Conservation (phyloP, 2,329 filamentous ascomycete genomes). For the Alternaria burnsii region DNA sequence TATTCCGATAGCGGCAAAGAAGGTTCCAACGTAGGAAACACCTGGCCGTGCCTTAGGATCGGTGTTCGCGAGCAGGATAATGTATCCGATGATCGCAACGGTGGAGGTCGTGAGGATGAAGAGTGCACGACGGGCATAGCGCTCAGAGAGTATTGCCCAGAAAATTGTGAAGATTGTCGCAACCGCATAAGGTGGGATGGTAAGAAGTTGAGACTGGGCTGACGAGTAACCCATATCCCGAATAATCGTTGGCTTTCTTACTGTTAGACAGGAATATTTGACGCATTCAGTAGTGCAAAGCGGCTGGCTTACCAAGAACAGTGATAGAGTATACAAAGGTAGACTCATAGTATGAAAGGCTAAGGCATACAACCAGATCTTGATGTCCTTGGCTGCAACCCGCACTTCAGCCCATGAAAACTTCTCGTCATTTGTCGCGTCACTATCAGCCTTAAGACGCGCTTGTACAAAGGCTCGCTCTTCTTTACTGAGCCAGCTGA, state of each 20-base stretch:
- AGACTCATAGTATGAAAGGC: conserved; percentile 77
- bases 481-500: conserved; percentile 63
- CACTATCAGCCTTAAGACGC: conserved; percentile 72
- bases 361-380: conserved; percentile 68
- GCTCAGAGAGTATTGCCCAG: conserved; percentile 47
- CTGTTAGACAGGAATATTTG: not conserved
- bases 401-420: conserved; percentile 74
- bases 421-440: conserved; percentile 72
- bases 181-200: conserved; percentile 56
- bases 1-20: conserved; percentile 51
- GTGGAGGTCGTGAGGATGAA: conserved; percentile 48
- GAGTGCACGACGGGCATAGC: conserved; percentile 39
- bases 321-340: conserved; percentile 49
- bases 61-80: conserved; percentile 49
- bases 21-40: conserved; percentile 49
- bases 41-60: conserved; percentile 44
- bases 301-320: conserved; percentile 48
- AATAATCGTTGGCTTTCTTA: conserved; percentile 62
- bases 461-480: conserved; percentile 66
- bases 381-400: conserved; percentile 63
- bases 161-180: conserved; percentile 50
- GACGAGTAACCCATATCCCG: conserved; percentile 54
- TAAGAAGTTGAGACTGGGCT: conserved; percentile 55
- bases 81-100: conserved; percentile 50
- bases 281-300: too few relatives aligned